Conservation (phyloP, 441 rosid species). For the Metrosideros polymorpha region DNA sequence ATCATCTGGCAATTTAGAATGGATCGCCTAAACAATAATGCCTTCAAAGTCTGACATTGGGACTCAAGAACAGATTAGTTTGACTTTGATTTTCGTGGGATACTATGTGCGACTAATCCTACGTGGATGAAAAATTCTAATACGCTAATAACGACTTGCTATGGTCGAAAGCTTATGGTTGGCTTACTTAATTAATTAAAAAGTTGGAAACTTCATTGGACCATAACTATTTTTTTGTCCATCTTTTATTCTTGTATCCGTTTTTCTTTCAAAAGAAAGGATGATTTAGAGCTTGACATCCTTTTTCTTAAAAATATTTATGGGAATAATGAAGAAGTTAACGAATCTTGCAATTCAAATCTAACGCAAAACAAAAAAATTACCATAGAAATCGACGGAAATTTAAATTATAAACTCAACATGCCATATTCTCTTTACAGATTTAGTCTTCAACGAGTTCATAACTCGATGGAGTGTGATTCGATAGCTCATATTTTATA, state of each 20-base stretch:
- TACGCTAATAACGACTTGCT: not conserved
- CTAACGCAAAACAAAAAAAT: not conserved
- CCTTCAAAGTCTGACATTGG: not conserved
- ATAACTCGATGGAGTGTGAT: not conserved
- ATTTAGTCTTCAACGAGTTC: not conserved
- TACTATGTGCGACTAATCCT: not conserved
- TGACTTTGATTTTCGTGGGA: not conserved
- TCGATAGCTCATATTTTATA: not conserved
- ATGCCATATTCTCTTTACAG: not conserved
- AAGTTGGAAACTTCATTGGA: not conserved
- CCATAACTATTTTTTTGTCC: not conserved
- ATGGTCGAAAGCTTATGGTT: not conserved
- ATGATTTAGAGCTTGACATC: not conserved
- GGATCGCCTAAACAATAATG: not conserved
- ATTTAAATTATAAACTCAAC: not conserved
- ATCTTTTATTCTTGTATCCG: not conserved
- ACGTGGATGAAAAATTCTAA: not conserved
- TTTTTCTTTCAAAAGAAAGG: not conserved
- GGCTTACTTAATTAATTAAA: not conserved
- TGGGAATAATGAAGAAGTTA: not conserved
- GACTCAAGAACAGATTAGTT: not conserved
- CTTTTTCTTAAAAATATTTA: not conserved
- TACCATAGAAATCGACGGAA: fast-evolving
- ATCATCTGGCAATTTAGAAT: not conserved
- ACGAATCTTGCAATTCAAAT: not conserved